phyloP scores from a whole-genome alignment of 768 basidiomycete species.

The Boletus bicolor region DNA sequence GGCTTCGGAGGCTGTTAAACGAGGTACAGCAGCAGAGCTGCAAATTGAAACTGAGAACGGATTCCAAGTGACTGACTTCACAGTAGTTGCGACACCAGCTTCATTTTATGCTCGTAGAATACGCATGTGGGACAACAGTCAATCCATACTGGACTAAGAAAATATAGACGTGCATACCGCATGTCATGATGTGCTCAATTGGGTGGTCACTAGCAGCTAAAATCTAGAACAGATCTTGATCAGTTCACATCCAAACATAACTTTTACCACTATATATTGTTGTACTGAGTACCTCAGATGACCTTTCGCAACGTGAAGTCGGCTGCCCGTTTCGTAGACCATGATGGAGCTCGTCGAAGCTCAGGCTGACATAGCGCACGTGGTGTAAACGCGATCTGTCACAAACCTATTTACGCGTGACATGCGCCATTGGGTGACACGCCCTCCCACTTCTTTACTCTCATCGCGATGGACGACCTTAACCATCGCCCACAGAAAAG shows the following conservation, averaged over 20 bases:
- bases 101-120: background rate
- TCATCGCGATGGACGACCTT: conserved; percentile 22
- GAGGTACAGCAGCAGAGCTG: background rate
- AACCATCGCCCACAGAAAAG: conserved; percentile 38
- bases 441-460: background rate
- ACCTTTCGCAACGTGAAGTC: background rate
- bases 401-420: conserved; percentile 31
- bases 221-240: background rate
- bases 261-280: background rate
- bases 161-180: too few relatives aligned
- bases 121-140: too few relatives aligned
- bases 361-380: background rate
- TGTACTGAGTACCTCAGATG: background rate
- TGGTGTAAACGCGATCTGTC: conserved; percentile 27
- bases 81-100: background rate
- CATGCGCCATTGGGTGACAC: conserved; percentile 15
- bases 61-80: background rate
- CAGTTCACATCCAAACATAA: background rate
- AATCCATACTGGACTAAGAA: background rate
- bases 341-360: background rate
- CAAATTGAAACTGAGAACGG: background rate
- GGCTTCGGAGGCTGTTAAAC: too few relatives aligned
- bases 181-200: too few relatives aligned
- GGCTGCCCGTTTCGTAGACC: background rate
- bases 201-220: background rate